Evolutionary conservation across 192 early-diverging fungal species (phyloP).

Genomic region (Backusella parvicylindrica): DNA sequence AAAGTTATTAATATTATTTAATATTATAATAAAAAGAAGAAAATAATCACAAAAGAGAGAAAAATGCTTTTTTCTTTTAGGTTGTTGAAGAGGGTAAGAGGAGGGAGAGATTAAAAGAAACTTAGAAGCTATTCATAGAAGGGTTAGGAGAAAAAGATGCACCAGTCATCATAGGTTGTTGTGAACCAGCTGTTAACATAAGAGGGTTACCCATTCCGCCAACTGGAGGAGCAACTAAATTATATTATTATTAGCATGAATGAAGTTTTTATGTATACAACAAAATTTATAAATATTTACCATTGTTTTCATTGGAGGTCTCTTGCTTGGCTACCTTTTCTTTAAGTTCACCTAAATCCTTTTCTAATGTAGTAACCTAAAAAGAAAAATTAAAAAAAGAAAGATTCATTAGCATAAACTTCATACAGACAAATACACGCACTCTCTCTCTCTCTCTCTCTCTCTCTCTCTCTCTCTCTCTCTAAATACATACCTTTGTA

Average conservation of each 20-base stretch:
- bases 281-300: no score
- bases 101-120: neutral
- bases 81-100: neutral
- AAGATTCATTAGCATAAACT: neutral
- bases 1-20: neutral
- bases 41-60: neutral
- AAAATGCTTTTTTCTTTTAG: neutral
- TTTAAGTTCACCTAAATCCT: conserved; percentile 55
- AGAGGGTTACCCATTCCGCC: conserved; percentile 73
- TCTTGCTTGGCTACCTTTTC: conserved; percentile 51
- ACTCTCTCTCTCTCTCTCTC: neutral
- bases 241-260: neutral
- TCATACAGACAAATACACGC: neutral
- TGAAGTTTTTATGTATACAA: no score
- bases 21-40: neutral
- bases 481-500: conserved; percentile 71
- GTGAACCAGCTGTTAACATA: conserved; percentile 60
- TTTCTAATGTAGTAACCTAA: conserved; percentile 48
- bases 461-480: neutral
- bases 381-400: neutral
- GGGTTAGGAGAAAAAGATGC: neutral
- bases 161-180: conserved; percentile 32
- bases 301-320: conserved; percentile 22
- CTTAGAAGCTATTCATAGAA: neutral
- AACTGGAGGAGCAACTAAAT: conserved; percentile 37